phyloP scores from a whole-genome alignment of 1,284 basidiomycete species.

The Cryptococcus maquisensis region DNA sequence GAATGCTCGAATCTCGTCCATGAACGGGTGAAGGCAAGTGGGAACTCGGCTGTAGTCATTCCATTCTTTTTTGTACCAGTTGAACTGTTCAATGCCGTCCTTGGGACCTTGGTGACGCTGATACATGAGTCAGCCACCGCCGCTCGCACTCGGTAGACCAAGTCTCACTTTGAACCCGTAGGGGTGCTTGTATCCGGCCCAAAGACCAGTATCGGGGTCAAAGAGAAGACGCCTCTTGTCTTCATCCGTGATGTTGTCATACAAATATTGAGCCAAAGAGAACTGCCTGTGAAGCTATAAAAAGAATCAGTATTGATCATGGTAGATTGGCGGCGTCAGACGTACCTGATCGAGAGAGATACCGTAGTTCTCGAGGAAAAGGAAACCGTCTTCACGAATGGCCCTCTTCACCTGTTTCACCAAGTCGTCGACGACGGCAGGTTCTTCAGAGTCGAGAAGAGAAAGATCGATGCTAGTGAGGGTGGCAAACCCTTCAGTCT shows the following conservation, averaged over 20 bases:
- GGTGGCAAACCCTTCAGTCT: conserved; percentile 30
- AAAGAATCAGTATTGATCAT: background rate
- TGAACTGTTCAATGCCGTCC: conserved; percentile 51
- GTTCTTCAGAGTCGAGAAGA: conserved; percentile 31
- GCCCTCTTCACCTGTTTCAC: conserved; percentile 25
- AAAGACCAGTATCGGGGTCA: conserved; percentile 29
- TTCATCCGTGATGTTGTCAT: conserved; percentile 33
- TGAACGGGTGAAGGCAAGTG: conserved; percentile 31
- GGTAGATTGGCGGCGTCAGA: background rate
- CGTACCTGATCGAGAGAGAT: conserved; percentile 31
- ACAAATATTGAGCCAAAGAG: conserved; percentile 30
- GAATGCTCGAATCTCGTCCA: conserved; percentile 48
- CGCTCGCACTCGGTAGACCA: background rate
- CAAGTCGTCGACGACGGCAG: conserved; percentile 20
- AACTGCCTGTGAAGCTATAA: conserved; percentile 37
- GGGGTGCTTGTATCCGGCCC: conserved; percentile 50
- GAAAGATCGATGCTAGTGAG: conserved; percentile 31
- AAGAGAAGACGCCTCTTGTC: conserved; percentile 36
- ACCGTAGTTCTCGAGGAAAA: conserved; percentile 41
- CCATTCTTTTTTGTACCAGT: conserved; percentile 46
- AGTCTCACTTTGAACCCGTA: conserved; percentile 44
- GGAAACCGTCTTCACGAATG: conserved; percentile 37
- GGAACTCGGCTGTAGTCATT: conserved; percentile 24
- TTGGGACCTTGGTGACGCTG: conserved; percentile 38
- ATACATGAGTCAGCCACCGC: background rate